phyloP scores from a whole-genome alignment of 2,329 filamentous ascomycete genomes.

The Diplodia intermedia region DNA sequence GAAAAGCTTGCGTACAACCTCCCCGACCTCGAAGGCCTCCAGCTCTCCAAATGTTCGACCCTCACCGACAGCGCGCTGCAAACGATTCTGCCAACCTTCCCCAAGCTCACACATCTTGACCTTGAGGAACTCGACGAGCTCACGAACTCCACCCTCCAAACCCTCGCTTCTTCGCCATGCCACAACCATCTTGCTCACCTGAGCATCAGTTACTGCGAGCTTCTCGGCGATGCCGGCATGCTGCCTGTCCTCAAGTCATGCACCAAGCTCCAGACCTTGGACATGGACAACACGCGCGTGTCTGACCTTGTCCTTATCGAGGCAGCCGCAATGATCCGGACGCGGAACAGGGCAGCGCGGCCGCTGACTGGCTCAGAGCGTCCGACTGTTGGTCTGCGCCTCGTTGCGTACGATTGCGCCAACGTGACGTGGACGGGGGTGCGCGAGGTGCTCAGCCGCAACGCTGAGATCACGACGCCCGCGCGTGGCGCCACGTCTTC shows the following conservation, averaged over 20 bases:
- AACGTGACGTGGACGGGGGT: slow-evolving; percentile 93
- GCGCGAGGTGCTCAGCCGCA: slow-evolving; percentile 83
- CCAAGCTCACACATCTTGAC: slow-evolving; percentile 83
- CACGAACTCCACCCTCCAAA: slow-evolving; percentile 76
- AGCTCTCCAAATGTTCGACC: slow-evolving; percentile 77
- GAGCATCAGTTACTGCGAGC: slow-evolving; percentile 89
- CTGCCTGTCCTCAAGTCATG: slow-evolving; percentile 81
- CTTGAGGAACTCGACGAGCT: slow-evolving; percentile 83
- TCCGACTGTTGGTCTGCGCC: slow-evolving; percentile 66
- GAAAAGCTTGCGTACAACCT: slow-evolving; percentile 74
- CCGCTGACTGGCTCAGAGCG: slow-evolving; percentile 42
- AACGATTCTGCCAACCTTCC: slow-evolving; percentile 75
- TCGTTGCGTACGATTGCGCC: slow-evolving; percentile 90
- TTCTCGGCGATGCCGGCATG: slow-evolving; percentile 82
- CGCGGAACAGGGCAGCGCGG: slow-evolving; percentile 62
- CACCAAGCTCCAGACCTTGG: slow-evolving; percentile 70
- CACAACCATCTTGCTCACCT: slow-evolving; percentile 76
- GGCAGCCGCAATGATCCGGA: slow-evolving; percentile 78
- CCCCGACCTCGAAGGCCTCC: slow-evolving; percentile 80
- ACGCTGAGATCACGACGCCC: slow-evolving; percentile 72
- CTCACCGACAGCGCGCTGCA: slow-evolving; percentile 77
- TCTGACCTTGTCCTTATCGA: slow-evolving; percentile 86
- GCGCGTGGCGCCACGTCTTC: slow-evolving; percentile 39
- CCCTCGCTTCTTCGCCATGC: slow-evolving; percentile 78
- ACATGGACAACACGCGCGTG: slow-evolving; percentile 92